These are phyloP conservation scores for Eimeria falciformis DNA, from an alignment of 169 alveolate species.

Conservation along the genomic window DNA sequence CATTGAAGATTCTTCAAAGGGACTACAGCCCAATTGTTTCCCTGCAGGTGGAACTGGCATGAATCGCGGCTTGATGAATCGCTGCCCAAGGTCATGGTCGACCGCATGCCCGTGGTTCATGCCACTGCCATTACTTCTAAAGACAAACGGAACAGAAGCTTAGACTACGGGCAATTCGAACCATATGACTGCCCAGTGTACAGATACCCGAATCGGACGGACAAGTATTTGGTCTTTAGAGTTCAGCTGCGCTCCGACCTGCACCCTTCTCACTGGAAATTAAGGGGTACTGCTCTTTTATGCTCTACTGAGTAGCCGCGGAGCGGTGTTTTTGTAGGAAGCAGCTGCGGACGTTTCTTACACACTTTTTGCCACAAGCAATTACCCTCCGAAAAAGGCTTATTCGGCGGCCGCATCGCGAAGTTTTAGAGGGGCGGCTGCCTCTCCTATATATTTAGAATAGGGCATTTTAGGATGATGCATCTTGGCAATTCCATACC, in stretches of 20 bases:
- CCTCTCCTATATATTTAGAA: too few relatives aligned
- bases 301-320: conserved; percentile 83
- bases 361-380: too few relatives aligned
- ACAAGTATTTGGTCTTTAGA: conserved; percentile 94
- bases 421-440: too few relatives aligned
- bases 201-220: conserved; percentile 95
- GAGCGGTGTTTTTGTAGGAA: too few relatives aligned
- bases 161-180: conserved; percentile 88
- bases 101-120: conserved; percentile 87
- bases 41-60: conserved; percentile 93
- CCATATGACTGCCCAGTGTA: conserved; percentile 95
- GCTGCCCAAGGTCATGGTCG: conserved; percentile 81
- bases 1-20: too few relatives aligned
- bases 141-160: conserved; percentile 88
- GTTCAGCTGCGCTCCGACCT: conserved; percentile 91
- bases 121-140: conserved; percentile 93
- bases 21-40: too few relatives aligned
- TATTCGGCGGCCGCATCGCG: too few relatives aligned
- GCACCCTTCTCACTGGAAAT: conserved; percentile 88
- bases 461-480: too few relatives aligned
- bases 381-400: too few relatives aligned
- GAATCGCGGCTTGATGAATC: conserved; percentile 94
- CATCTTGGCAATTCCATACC: too few relatives aligned
- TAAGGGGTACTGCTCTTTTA: conserved; percentile 86
- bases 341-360: too few relatives aligned